Percentiles rank a stretch among this genome's conserved stretches.
Conservation (phyloP, 2,329 filamentous ascomycete species). For the Allantophomopsis cytisporea region DNA sequence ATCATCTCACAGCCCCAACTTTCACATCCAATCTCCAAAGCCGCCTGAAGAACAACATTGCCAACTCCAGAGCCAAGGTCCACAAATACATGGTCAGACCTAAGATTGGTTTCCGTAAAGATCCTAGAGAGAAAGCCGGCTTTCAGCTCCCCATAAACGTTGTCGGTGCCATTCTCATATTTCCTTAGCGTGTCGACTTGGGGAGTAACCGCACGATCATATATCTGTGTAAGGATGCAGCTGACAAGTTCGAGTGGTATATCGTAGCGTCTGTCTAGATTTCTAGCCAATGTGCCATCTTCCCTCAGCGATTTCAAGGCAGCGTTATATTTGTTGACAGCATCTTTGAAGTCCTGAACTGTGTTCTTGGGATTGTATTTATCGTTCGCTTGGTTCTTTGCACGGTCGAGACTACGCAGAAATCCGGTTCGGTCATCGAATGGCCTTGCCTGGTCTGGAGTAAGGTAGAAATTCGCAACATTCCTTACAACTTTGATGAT, state of each 20-base stretch:
- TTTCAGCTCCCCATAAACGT: constrained; percentile 87
- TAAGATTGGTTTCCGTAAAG: constrained; percentile 63
- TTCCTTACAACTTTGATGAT: constrained; percentile 58
- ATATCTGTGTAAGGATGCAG: constrained; percentile 76
- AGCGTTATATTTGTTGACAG: constrained; percentile 66
- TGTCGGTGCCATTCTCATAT: constrained; percentile 83
- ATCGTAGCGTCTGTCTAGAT: constrained; percentile 54
- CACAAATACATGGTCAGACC: constrained; percentile 76
- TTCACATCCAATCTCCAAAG: constrained; percentile 84
- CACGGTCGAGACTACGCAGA: constrained; percentile 63
- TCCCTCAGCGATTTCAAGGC: constrained; percentile 50
- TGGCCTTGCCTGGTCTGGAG: constrained; percentile 48
- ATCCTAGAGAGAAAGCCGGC: constrained; percentile 75
- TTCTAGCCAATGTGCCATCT: constrained; percentile 58
- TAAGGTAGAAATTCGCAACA: constrained; percentile 66
- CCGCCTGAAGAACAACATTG: constrained; percentile 89
- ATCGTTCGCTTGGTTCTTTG: constrained; percentile 19
- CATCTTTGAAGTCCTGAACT: constrained; percentile 54
- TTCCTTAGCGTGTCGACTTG: constrained; percentile 71
- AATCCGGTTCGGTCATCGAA: constrained; percentile 66
- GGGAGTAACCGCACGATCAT: constrained; percentile 84
- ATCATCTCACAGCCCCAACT: constrained; percentile 97
- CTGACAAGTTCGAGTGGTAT: constrained; percentile 62
- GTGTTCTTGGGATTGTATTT: constrained; percentile 46
- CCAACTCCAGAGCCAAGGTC: constrained; percentile 93